A percentile compares a stretch with the other conserved stretches of the same genome.
These are phyloP conservation scores for Paramyrothecium sp. DNA, from an alignment of 2,329 filamentous ascomycete genomes.

Conservation along the genomic window DNA sequence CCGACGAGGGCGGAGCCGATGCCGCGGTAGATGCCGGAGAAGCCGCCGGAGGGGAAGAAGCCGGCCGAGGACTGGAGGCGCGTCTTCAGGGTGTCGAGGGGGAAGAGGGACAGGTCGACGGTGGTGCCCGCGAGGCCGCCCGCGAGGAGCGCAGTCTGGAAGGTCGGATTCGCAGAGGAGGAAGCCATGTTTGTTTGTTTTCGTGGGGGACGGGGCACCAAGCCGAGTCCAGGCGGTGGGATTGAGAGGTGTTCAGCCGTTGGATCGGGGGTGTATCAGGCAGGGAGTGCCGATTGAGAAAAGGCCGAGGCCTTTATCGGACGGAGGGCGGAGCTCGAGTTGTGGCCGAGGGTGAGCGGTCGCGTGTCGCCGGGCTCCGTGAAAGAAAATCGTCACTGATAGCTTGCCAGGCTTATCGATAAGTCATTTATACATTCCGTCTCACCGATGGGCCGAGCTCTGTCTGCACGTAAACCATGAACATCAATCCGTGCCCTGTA, in stretches of 20 bases:
- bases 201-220: not conserved
- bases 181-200: constrained; percentile 11
- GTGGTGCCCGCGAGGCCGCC: constrained; percentile 92
- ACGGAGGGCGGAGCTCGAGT: not conserved
- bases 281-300: not conserved
- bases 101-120: constrained; percentile 94
- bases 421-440: not conserved
- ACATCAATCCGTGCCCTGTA: no score
- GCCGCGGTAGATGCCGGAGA: constrained; percentile 89
- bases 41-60: constrained; percentile 82
- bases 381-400: not conserved
- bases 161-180: constrained; percentile 35
- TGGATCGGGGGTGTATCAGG: not conserved
- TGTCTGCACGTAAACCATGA: no score
- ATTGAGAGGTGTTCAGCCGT: not conserved
- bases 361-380: not conserved
- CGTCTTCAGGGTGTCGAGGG: constrained; percentile 98
- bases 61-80: constrained; percentile 81
- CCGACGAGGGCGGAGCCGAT: constrained; percentile 87
- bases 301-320: not conserved
- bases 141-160: constrained; percentile 66
- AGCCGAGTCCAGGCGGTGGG: not conserved
- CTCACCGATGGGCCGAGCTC: not conserved
- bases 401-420: not conserved
- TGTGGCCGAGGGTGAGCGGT: not conserved